Evolutionary conservation across 2,329 filamentous ascomycete species (phyloP), one percentile per base, ranked within the genome.

Genomic region (Nemania diffusa): DNA sequence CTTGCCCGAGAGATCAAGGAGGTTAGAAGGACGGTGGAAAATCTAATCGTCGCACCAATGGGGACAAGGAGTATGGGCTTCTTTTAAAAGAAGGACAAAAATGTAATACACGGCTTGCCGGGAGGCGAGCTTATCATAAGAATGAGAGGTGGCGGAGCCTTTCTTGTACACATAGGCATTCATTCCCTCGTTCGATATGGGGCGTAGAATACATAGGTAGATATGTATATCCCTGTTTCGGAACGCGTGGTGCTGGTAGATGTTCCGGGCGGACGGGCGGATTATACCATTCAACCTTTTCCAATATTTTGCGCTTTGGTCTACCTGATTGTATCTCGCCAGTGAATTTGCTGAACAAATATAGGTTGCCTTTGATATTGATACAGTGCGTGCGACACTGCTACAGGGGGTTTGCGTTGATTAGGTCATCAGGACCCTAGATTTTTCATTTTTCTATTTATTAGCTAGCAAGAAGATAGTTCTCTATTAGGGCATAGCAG

Each of bases 1-100:
- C 73, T 86, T 37, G 73, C 81, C 64, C 76, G 82, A 17, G 75
- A 78, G 59, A 75, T 86, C 48, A 81, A 79, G 73, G 78, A 80
- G 27, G 70, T 84, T 55, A 79, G 79, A 71, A 78, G 83, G 58
- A 79, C 84, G 22, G 81, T 85, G 11, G 80, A 82, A 4, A 81
- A 79, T 5, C 68, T 85, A 57, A 76, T 81, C 22, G 77, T 82
- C 46, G 77, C 79, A n/a, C 79, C 81, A 3, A 76, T 79, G 13
- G 79, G 78, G 50, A 83, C 79, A 69, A 72, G 72, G 53, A 74
- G 73, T 60, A 74, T 85, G 66, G 80, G 84, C 57, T 86, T 84
- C 74, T 78, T 81, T 73, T 85, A 55, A 53, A 48, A 50, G 6
- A 27, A 44, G 8, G 20, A 51, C 22, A 55, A 1, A 27, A 53